Evolutionary conservation across 1,139 yeast species (phyloP), one percentile per base, ranked within the genome.

Genomic region (Saccharomycopsis phalli): DNA sequence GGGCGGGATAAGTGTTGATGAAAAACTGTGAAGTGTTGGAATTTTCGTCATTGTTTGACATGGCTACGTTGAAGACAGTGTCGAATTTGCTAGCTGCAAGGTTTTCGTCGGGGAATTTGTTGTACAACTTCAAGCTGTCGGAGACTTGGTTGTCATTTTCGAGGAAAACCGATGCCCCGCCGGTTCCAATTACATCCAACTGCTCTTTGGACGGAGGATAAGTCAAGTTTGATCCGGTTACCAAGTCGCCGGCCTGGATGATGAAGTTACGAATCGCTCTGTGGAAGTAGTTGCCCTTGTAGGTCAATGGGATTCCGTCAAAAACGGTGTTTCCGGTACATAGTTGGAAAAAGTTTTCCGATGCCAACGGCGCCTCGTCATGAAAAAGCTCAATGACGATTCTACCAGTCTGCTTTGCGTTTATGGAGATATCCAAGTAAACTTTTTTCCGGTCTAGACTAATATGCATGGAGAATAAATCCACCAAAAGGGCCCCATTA

Each of bases 351-450:
- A 80, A 80, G 59, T 78, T 78, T 31, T 63, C 60, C 2, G 67
- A 54, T 0, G 88, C 66, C 42, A 65, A 63, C 3, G 94, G 93
- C 0, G 93, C 88, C 55, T 84, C 86, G 59, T 88, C 95, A 67
- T 78, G 72, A 81, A 83, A 87, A 61, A 91, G 80, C 68, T 84
- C 64, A 78, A 83, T 82, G 58, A 68, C 67, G 59, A 83, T 69
- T 65, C 88, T 77, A 55, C 94, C 94, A 55, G 80, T 66, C 50
- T 69, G 61, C 55, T 62, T 68, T 26, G 69, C 78, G 39, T 78
- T 81, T 50, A 81, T 76, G 5, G 86, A 59, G 47, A 86, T 67
- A 54, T 86, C 95, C 51, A 87, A 76, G 58, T 60, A 87, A 21
- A 37, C 37, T 11, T 30, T 31, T 17, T 38, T 41, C 10, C 18